Conservation (phyloP, 805 yeast genomes). For the Clavispora santaluciae region DNA sequence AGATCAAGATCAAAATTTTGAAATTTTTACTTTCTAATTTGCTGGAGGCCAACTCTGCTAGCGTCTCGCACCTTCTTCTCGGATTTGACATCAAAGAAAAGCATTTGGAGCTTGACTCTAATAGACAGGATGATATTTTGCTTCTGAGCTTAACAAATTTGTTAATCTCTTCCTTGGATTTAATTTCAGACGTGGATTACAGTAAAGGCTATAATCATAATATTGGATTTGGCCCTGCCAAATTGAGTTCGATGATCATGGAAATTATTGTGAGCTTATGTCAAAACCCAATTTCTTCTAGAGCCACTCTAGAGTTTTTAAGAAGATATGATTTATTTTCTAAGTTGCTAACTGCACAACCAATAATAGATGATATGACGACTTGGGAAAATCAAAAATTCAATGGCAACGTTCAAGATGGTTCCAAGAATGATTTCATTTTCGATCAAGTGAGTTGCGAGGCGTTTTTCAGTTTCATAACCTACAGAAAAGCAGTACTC, state of each 20-base stretch:
- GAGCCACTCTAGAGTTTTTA: constrained; percentile 46
- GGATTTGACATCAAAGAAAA: constrained; percentile 57
- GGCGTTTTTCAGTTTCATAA: constrained; percentile 57
- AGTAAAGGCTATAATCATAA: constrained; percentile 26
- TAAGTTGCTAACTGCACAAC: constrained; percentile 46
- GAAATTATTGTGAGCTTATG: constrained; percentile 62
- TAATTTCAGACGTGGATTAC: constrained; percentile 35
- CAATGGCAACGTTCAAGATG: constrained; percentile 32
- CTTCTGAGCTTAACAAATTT: constrained; percentile 50
- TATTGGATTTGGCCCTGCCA: constrained; percentile 51
- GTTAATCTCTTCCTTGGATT: constrained; percentile 43
- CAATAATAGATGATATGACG: constrained; percentile 50
- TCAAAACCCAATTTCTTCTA: constrained; percentile 51
- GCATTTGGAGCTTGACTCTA: constrained; percentile 44
- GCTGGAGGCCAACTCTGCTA: constrained; percentile 37
- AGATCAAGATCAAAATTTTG: constrained; percentile 53
- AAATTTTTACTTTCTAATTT: constrained; percentile 53
- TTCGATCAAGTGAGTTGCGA: constrained; percentile 36
- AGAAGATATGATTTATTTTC: constrained; percentile 49
- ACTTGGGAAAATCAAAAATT: constrained; percentile 50
- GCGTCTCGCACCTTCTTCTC: constrained; percentile 68
- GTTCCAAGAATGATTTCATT: constrained; percentile 27
- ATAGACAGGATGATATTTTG: constrained; percentile 39
- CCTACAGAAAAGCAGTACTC: constrained; percentile 54
- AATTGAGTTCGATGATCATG: constrained; percentile 53